Evolutionary conservation across 2,329 filamentous ascomycete species (phyloP), one percentile per base, ranked within the genome.

Genomic region (Colletotrichum lindemuthianum): DNA sequence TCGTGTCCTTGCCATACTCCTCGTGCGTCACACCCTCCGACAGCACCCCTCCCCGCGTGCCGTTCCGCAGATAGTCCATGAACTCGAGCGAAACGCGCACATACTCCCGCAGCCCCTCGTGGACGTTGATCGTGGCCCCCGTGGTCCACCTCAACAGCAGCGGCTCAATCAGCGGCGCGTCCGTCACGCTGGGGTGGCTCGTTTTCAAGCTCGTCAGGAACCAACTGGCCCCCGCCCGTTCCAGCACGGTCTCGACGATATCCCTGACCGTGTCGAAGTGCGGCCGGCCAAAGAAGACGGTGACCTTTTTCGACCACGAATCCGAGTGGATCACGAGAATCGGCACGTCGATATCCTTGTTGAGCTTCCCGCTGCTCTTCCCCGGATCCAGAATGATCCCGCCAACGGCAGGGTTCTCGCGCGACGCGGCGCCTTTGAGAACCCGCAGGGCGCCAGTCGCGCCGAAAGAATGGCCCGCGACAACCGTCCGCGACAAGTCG

Each of bases 331-430:
- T 78, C 34, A 91, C 78, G 50, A 90, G 75, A 2, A 88, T 72
- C 1, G 89, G 88, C 1, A 88, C 84, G 36, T 79, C 70, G 66
- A 90, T 80, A 44, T 88, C 80, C 63, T 79, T 72, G 74, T 90
- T 90, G 10, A 91, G 78, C 0, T 80, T 85, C 0, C 89, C 89
- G 66, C 84, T 88, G 2, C 78, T 76, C 73, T 91, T 91, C 56
- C 89, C 89, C 0, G 89, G 88, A 72, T 91, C 89, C 36, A 91
- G 80, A 53, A 87, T 81, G 65, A 91, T 83, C 16, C 81, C 88
- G 3, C 84, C 87, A 1, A 82, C 79, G 66, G 88, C 83, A 0
- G 83, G 82, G 84, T 83, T 2, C 81, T 82, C 15, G 81, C 75
- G 59, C 71, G 69, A 64, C 60, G 50, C 67, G 78, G 8, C 78